phyloP scores from a whole-genome alignment of 176 grass and related monocot genomes.

The Zea mays region Zm-B73-REFERENCE-NAM-5.0 NC_050105.1:131493501-131494000 shows the following conservation, averaged over 20 bases:
- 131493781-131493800: constrained; percentile 33
- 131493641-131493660: constrained; percentile 49
- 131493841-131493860: neutral
- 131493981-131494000: too few species aligned
- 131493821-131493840: constrained; percentile 8
- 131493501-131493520: constrained; percentile 72
- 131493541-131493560: constrained; percentile 46
- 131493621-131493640: constrained; percentile 41
- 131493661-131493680: constrained; percentile 21
- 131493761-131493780: constrained; percentile 27
- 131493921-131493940: too few species aligned
- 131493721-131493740: constrained; percentile 42
- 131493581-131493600: neutral
- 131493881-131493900: too few species aligned
- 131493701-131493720: neutral
- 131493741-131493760: constrained; percentile 24
- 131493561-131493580: constrained; percentile 37
- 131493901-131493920: too few species aligned
- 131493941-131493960: too few species aligned
- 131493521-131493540: constrained; percentile 46
- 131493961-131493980: too few species aligned
- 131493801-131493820: constrained; percentile 19
- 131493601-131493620: neutral
- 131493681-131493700: neutral
- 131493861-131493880: neutral